phyloP scores from a whole-genome alignment of 257 asterid genomes.

The Solanum ahanhuiri region DNA sequence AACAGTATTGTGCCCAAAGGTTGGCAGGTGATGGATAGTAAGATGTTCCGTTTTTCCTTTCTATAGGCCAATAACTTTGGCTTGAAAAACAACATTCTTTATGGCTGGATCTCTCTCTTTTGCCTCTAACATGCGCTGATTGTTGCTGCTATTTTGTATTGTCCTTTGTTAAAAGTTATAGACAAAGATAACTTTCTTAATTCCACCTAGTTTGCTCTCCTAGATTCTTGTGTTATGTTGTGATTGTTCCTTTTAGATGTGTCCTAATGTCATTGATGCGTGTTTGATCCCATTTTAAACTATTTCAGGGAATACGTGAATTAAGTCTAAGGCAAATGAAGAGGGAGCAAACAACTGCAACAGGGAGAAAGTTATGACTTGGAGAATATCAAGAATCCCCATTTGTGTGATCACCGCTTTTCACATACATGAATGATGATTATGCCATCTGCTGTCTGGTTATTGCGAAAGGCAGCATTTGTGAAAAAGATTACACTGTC shows the following conservation, averaged over 20 bases:
- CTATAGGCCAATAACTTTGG: background rate
- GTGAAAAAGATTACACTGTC: background rate
- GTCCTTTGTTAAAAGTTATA: background rate
- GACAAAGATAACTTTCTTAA: background rate
- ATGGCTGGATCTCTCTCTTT: background rate
- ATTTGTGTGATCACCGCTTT: constrained; percentile 5
- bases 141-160: background rate
- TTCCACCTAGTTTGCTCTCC: background rate
- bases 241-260: background rate
- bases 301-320: constrained; percentile 23
- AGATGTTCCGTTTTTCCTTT: background rate
- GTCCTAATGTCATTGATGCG: background rate
- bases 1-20: background rate
- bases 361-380: constrained; percentile 6
- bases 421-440: background rate
- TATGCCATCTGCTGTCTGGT: background rate
- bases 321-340: constrained; percentile 17
- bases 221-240: background rate
- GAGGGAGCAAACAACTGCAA: constrained; percentile 8
- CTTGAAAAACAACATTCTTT: background rate
- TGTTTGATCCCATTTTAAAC: background rate
- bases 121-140: background rate
- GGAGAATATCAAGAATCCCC: constrained; percentile 1
- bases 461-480: background rate
- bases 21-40: background rate